These are phyloP conservation scores for Picochlorum sp. DNA, from an alignment of 139 green algal species.

Conservation along the genomic window DNA sequence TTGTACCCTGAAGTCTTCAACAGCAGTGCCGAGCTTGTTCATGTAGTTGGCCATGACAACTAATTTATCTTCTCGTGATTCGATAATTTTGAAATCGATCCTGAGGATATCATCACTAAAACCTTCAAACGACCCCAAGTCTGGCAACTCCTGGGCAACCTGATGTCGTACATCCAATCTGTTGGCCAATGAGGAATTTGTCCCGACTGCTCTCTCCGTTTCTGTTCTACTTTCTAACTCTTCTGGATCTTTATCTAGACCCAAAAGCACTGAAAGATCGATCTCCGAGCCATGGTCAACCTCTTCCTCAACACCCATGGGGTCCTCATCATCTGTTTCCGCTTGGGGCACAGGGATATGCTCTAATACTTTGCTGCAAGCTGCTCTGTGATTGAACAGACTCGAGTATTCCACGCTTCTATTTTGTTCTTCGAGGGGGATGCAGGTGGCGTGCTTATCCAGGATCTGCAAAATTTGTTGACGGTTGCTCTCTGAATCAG, in stretches of 20 bases:
- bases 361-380: slow-evolving; percentile 65
- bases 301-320: slow-evolving; percentile 59
- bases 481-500: slow-evolving; percentile 13
- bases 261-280: slow-evolving; percentile 34
- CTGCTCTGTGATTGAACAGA: slow-evolving; percentile 48
- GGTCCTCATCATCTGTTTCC: background rate
- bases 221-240: background rate
- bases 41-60: slow-evolving; percentile 54
- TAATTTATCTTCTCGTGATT: slow-evolving; percentile 3
- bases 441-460: slow-evolving; percentile 25
- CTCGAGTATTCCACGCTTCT: slow-evolving; percentile 60
- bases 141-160: background rate
- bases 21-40: slow-evolving; percentile 36
- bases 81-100: background rate
- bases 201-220: background rate
- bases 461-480: slow-evolving; percentile 37
- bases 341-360: slow-evolving; percentile 59
- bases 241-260: slow-evolving; percentile 23
- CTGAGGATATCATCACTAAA: background rate
- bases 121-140: background rate
- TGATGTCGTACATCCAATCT: background rate
- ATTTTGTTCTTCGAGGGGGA: slow-evolving; percentile 70
- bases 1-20: slow-evolving; percentile 81
- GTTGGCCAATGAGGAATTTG: background rate
- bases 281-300: slow-evolving; percentile 21